Conservation (phyloP, 768 basidiomycete species). For the Mycena sanguinolenta region DNA sequence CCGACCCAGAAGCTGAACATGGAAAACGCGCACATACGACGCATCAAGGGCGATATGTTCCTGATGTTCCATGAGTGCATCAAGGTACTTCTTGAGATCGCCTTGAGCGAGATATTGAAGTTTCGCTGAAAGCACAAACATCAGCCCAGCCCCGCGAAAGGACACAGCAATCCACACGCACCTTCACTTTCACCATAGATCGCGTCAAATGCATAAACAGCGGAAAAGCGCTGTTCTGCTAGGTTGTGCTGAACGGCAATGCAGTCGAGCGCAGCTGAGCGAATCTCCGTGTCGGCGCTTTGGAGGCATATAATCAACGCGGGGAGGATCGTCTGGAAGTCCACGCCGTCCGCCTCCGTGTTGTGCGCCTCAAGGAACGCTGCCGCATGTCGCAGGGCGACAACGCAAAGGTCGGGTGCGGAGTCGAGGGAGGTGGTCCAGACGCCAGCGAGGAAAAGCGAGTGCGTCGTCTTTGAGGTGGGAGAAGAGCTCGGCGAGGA, state of each 20-base stretch:
- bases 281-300: constrained; percentile 54
- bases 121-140: constrained; percentile 46
- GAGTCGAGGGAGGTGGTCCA: constrained; percentile 58
- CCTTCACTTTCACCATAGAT: constrained; percentile 76
- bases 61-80: constrained; percentile 60
- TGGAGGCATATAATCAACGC: constrained; percentile 74
- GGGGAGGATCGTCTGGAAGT: constrained; percentile 87
- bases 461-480: constrained; percentile 79
- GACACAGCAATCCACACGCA: constrained; percentile 48
- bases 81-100: constrained; percentile 72
- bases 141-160: constrained; percentile 1
- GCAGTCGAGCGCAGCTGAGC: constrained; percentile 69
- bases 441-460: constrained; percentile 83
- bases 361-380: constrained; percentile 87
- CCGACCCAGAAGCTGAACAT: constrained; percentile 66
- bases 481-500: constrained; percentile 77
- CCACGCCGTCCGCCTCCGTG: constrained; percentile 63
- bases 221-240: constrained; percentile 57
- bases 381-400: constrained; percentile 79
- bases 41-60: constrained; percentile 74
- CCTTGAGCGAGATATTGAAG: constrained; percentile 80
- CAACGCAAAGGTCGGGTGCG: constrained; percentile 53
- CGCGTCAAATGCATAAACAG: constrained; percentile 79
- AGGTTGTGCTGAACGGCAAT: constrained; percentile 61
- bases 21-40: constrained; percentile 68